Conservation (phyloP, 805 yeast species). For the Henningerozyma blattae region DNA sequence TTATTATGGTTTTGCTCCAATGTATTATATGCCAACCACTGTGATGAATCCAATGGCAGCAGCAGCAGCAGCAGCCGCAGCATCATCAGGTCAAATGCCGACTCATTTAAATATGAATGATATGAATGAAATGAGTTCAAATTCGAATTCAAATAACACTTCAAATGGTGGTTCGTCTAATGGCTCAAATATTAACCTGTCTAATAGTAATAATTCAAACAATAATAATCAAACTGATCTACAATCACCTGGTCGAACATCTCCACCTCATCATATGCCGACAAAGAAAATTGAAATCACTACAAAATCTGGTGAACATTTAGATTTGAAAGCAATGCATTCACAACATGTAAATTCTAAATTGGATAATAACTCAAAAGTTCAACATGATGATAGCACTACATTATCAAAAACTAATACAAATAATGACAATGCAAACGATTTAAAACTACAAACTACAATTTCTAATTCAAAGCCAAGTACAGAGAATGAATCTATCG, state of each 20-base stretch:
- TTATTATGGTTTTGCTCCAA: constrained; percentile 14
- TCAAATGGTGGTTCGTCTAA: background rate
- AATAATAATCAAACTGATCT: background rate
- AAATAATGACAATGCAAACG: too few relatives aligned
- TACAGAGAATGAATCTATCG: too few relatives aligned
- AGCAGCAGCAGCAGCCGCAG: constrained; percentile 2
- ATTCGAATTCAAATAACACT: background rate
- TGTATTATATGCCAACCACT: constrained; percentile 18
- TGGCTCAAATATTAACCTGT: background rate
- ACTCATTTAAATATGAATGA: background rate
- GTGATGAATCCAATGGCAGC: constrained; percentile 7
- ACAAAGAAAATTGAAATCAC: constrained; percentile 14
- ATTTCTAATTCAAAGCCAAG: too few relatives aligned
- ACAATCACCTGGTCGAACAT: background rate
- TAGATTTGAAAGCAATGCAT: constrained; percentile 8
- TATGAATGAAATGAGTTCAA: background rate
- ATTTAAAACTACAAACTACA: too few relatives aligned
- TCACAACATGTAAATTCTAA: constrained; percentile 1
- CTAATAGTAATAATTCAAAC: background rate
- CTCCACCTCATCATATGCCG: constrained; percentile 1
- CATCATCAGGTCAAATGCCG: background rate
- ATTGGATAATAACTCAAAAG: background rate
- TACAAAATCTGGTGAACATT: constrained; percentile 16
- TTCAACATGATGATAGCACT: too few relatives aligned
- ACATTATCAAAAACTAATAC: too few relatives aligned